phyloP scores from a whole-genome alignment of 129 eudicot genomes.

The Artemisia argyi region DNA sequence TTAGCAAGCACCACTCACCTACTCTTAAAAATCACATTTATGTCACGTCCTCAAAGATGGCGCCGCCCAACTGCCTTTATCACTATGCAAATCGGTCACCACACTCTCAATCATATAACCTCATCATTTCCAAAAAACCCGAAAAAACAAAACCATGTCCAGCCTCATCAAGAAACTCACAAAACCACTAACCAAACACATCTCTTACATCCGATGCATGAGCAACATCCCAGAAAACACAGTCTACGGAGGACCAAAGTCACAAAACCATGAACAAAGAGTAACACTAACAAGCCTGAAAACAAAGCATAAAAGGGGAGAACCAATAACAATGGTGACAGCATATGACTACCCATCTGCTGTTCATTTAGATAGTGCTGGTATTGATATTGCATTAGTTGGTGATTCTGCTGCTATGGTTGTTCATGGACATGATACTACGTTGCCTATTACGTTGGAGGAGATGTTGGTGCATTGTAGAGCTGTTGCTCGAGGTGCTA shows the following conservation, averaged over 20 bases:
- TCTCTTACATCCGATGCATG: slow-evolving; percentile 32
- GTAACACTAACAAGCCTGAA: slow-evolving; percentile 62
- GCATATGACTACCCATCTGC: slow-evolving; percentile 98
- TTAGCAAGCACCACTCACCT: too few species aligned
- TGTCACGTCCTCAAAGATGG: background rate
- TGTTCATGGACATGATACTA: slow-evolving; percentile 94
- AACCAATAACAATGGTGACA: slow-evolving; percentile 87
- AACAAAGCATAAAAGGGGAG: slow-evolving; percentile 61
- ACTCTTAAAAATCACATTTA: background rate
- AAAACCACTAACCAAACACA: background rate
- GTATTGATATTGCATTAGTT: slow-evolving; percentile 82
- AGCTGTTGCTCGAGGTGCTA: slow-evolving; percentile 89
- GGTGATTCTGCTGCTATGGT: slow-evolving; percentile 99
- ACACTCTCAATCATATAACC: background rate
- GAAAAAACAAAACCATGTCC: too few species aligned
- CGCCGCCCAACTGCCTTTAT: slow-evolving; percentile 15
- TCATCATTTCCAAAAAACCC: background rate
- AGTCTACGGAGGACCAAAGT: slow-evolving; percentile 95
- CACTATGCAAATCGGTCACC: slow-evolving; percentile 4
- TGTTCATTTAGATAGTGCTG: slow-evolving; percentile 85
- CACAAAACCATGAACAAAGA: slow-evolving; percentile 67
- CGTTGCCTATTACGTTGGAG: slow-evolving; percentile 82
- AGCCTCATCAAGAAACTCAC: too few species aligned
- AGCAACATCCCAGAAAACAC: slow-evolving; percentile 93
- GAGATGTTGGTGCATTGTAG: slow-evolving; percentile 94